Percentiles rank a stretch among this genome's conserved stretches.
These are phyloP conservation scores for Trametes cubensis DNA, from an alignment of 768 basidiomycete species.

Conservation along the genomic window DNA sequence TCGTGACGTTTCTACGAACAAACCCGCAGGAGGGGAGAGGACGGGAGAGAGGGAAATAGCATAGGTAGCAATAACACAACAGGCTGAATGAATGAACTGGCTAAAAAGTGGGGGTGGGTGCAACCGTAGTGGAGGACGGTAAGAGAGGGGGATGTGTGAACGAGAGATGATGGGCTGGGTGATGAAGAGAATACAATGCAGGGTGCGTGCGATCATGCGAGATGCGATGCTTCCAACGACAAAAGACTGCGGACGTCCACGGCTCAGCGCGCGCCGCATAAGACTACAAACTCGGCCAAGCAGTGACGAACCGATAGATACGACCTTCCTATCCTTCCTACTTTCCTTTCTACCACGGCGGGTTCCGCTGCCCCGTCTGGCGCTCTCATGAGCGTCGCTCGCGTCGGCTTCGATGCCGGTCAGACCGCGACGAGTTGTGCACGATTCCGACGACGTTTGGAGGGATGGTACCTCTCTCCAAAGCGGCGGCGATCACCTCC, in stretches of 20 bases:
- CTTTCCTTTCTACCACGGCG: neutral
- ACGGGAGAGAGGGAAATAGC: conserved; percentile 1
- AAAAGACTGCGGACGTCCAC: conserved; percentile 13
- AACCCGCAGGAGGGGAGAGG: neutral
- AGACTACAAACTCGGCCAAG: conserved; percentile 25
- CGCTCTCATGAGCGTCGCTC: conserved; percentile 31
- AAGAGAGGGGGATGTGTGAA: neutral
- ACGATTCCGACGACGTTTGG: conserved; percentile 50
- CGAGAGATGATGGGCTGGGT: neutral
- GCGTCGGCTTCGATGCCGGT: conserved; percentile 54
- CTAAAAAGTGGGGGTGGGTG: neutral
- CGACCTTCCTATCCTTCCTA: conserved; percentile 5
- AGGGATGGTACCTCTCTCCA: conserved; percentile 76
- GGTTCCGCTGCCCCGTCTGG: neutral
- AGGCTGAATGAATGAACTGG: conserved; percentile 10
- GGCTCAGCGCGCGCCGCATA: conserved; percentile 22
- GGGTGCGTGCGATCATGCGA: conserved; percentile 25
- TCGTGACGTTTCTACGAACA: conserved; percentile 8
- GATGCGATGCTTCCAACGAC: conserved; percentile 15
- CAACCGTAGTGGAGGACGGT: neutral
- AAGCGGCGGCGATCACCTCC: conserved; percentile 86
- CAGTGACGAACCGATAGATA: conserved; percentile 21
- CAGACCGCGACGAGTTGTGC: conserved; percentile 27
- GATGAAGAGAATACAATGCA: conserved; percentile 15
- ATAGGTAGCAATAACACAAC: conserved; percentile 28